A percentile compares a stretch with the other conserved stretches of the same genome.
phyloP scores from a whole-genome alignment of 2,329 filamentous ascomycete genomes.

The Aureobasidium sp. region DNA sequence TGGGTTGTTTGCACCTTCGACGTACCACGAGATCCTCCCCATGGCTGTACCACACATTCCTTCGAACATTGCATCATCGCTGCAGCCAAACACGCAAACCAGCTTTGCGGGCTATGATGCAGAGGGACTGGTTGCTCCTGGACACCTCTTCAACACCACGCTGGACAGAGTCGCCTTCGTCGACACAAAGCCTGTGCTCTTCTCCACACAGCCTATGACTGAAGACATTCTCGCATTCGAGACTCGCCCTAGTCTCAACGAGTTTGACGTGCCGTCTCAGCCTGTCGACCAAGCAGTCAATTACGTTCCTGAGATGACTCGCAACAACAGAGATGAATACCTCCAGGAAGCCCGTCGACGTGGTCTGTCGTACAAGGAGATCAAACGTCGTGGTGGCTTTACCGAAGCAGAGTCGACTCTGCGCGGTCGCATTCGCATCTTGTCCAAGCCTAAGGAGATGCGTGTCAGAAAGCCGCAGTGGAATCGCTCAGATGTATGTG shows the following conservation, averaged over 20 bases:
- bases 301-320: not conserved
- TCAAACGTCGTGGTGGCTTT: conserved; percentile 49
- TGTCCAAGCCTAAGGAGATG: conserved; percentile 57
- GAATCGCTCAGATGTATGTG: conserved; percentile 56
- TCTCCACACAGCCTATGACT: not conserved
- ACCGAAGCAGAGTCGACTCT: conserved; percentile 64
- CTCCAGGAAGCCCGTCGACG: conserved; percentile 48
- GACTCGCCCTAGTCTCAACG: not conserved
- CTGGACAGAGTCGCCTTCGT: not conserved
- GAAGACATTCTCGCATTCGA: not conserved
- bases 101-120: not conserved
- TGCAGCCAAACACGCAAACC: not conserved
- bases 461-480: conserved; percentile 61
- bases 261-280: not conserved
- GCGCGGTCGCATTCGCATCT: conserved; percentile 57
- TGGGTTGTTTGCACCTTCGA: not conserved
- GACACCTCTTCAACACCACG: conserved; percentile 2
- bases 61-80: not conserved
- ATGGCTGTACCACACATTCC: not conserved
- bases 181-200: not conserved
- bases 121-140: conserved; percentile 11
- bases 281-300: not conserved
- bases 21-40: not conserved
- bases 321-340: conserved; percentile 23
- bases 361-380: conserved; percentile 60